phyloP scores from a whole-genome alignment of 805 yeast species.

The Ogataea pini region DNA sequence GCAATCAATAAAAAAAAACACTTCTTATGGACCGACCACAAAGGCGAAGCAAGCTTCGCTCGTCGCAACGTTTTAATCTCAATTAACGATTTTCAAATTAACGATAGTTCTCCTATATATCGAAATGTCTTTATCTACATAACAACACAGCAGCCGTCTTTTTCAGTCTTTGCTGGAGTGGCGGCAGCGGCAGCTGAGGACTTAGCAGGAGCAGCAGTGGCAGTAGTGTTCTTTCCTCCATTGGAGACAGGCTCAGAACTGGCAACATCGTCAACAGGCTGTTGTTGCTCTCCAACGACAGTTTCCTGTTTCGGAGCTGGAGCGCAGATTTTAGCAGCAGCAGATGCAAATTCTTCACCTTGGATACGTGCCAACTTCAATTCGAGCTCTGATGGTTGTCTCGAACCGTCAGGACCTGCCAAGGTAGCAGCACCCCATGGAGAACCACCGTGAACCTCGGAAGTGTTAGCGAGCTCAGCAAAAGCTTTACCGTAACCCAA shows the following conservation, averaged over 20 bases:
- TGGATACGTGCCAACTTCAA: slow-evolving; percentile 62
- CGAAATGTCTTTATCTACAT: too few relatives aligned
- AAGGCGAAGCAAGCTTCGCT: too few relatives aligned
- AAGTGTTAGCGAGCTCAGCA: slow-evolving; percentile 52
- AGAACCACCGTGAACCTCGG: slow-evolving; percentile 76
- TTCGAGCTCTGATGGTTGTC: slow-evolving; percentile 65
- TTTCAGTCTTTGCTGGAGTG: slow-evolving; percentile 1
- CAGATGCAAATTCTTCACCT: slow-evolving; percentile 63
- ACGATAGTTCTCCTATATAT: too few relatives aligned
- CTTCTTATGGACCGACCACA: too few relatives aligned
- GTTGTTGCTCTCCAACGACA: background rate
- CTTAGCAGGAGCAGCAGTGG: slow-evolving; percentile 12
- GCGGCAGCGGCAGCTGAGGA: slow-evolving; percentile 6
- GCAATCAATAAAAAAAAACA: too few relatives aligned
- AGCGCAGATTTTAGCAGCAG: slow-evolving; percentile 33
- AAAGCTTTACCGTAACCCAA: slow-evolving; percentile 66
- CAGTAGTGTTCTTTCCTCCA: slow-evolving; percentile 8
- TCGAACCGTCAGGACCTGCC: slow-evolving; percentile 78
- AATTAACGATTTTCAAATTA: too few relatives aligned
- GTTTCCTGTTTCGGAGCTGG: slow-evolving; percentile 4
- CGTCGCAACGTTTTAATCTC: too few relatives aligned
- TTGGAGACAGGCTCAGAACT: background rate
- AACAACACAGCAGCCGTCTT: slow-evolving; percentile 14
- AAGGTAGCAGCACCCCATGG: slow-evolving; percentile 86
- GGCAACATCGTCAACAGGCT: slow-evolving; percentile 1